Evolutionary conservation across 495 filamentous ascomycete genomes (phyloP).

Genomic region (Aspergillus egyptiacus): DNA sequence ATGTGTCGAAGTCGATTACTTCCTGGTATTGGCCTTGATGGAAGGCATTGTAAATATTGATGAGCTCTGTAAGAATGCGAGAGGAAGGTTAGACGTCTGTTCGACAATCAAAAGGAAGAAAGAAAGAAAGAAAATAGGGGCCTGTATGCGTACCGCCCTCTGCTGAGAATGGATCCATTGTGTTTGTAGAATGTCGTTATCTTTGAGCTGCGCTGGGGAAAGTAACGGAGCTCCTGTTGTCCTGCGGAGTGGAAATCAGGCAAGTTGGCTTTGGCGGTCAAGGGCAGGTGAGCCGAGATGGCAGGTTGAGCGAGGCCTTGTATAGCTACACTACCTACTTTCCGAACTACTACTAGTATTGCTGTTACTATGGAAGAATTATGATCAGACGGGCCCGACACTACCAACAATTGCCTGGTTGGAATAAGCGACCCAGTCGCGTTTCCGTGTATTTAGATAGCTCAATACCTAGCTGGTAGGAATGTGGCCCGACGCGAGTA

Average conservation of each 20-base stretch:
- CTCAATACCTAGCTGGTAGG: background rate
- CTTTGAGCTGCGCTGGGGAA: background rate
- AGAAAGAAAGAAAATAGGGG: too few relatives aligned
- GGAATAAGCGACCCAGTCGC: slow-evolving; percentile 18
- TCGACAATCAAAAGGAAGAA: background rate
- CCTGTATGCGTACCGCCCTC: slow-evolving; percentile 61
- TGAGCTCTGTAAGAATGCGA: slow-evolving; percentile 58
- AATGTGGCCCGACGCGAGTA: background rate
- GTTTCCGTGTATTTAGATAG: background rate
- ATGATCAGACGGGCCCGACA: background rate
- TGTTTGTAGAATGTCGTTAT: background rate
- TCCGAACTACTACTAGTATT: background rate
- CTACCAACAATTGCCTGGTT: background rate
- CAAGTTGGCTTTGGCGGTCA: slow-evolving; percentile 23
- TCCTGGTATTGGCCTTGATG: slow-evolving; percentile 83
- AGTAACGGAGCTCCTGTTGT: slow-evolving; percentile 3
- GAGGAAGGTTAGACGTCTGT: background rate
- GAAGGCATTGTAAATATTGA: slow-evolving; percentile 94
- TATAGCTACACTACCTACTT: too few relatives aligned
- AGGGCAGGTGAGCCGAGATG: slow-evolving; percentile 15
- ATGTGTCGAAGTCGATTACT: slow-evolving; percentile 74
- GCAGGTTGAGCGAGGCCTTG: slow-evolving; percentile 7
- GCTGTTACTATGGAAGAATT: background rate
- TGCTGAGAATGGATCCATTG: slow-evolving; percentile 90
- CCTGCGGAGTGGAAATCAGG: slow-evolving; percentile 19